Percentiles rank a stretch among this genome's conserved stretches.
Evolutionary conservation across 495 filamentous ascomycete genomes (phyloP).

Genomic region (Lasiosphaeria miniovina): DNA sequence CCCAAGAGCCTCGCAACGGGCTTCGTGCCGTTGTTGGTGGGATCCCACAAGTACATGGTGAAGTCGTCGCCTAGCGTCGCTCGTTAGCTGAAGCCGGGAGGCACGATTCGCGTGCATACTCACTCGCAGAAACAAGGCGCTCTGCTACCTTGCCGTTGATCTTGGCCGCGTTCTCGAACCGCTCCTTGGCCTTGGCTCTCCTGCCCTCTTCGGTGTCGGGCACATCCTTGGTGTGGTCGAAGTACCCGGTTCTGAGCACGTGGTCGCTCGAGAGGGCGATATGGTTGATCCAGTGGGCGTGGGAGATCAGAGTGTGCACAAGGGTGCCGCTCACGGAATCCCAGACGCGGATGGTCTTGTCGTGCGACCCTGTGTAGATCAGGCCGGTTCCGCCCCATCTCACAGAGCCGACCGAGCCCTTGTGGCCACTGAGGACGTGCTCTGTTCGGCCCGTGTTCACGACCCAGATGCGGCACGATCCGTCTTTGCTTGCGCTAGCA

Average conservation of each 20-base stretch:
- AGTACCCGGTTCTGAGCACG: slow-evolving; percentile 80
- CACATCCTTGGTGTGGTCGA: slow-evolving; percentile 70
- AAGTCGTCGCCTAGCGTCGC: slow-evolving; percentile 72
- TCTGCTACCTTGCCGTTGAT: slow-evolving; percentile 76
- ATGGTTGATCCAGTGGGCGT: slow-evolving; percentile 96
- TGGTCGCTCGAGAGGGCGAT: slow-evolving; percentile 92
- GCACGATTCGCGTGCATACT: neutral
- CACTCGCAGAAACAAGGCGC: slow-evolving; percentile 73
- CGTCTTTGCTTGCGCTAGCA: slow-evolving; percentile 87
- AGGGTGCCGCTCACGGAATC: slow-evolving; percentile 73
- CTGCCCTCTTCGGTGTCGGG: slow-evolving; percentile 69
- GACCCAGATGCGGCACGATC: slow-evolving; percentile 86
- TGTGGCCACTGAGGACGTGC: slow-evolving; percentile 81
- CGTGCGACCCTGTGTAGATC: slow-evolving; percentile 67
- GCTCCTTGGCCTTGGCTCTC: slow-evolving; percentile 68
- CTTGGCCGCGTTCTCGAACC: slow-evolving; percentile 86
- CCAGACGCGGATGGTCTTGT: slow-evolving; percentile 93
- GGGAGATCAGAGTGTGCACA: slow-evolving; percentile 71
- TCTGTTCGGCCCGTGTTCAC: slow-evolving; percentile 74
- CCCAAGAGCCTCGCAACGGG: slow-evolving; percentile 84
- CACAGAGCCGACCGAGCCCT: slow-evolving; percentile 82
- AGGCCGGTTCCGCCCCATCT: slow-evolving; percentile 88
- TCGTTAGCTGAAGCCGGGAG: slow-evolving; percentile 6
- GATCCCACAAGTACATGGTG: slow-evolving; percentile 97
- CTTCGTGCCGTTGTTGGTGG: slow-evolving; percentile 67